phyloP scores from a whole-genome alignment of 345 rosid species.

The Moricandia arvensis region DNA sequence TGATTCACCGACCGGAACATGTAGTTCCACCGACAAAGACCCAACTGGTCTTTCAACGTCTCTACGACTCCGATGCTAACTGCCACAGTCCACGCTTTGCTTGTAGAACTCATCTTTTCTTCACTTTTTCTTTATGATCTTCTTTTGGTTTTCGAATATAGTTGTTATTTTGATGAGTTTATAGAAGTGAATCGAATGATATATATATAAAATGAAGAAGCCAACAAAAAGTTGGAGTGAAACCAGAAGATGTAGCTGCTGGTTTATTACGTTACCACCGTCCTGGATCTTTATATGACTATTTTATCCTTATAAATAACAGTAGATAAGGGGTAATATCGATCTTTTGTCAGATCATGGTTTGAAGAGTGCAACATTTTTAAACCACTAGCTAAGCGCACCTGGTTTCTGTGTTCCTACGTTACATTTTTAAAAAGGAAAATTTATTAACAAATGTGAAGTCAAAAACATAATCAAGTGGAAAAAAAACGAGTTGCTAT shows the following conservation, averaged over 20 bases:
- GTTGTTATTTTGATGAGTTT: neutral
- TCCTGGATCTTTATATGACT: neutral
- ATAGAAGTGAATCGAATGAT: neutral
- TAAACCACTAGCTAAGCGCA: neutral
- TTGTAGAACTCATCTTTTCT: slow-evolving; percentile 34
- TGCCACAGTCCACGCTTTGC: slow-evolving; percentile 9
- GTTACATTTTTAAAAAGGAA: no score
- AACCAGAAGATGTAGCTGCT: slow-evolving; percentile 14
- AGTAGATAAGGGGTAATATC: neutral
- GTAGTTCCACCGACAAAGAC: no score
- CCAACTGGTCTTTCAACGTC: no score
- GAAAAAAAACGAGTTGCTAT: no score
- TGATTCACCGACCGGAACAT: no score
- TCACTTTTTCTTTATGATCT: neutral
- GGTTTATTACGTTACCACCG: slow-evolving; percentile 5
- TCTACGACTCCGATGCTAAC: no score
- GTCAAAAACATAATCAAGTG: no score
- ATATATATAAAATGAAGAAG: neutral
- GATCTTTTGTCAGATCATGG: neutral
- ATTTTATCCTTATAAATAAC: neutral
- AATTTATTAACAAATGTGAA: no score
- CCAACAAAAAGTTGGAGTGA: neutral
- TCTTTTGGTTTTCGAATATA: no score
- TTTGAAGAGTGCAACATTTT: neutral
- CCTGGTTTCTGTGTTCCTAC: slow-evolving; percentile 2